Conservation (phyloP, 805 yeast genomes). For the Nakazawaea wyomingensis region DNA sequence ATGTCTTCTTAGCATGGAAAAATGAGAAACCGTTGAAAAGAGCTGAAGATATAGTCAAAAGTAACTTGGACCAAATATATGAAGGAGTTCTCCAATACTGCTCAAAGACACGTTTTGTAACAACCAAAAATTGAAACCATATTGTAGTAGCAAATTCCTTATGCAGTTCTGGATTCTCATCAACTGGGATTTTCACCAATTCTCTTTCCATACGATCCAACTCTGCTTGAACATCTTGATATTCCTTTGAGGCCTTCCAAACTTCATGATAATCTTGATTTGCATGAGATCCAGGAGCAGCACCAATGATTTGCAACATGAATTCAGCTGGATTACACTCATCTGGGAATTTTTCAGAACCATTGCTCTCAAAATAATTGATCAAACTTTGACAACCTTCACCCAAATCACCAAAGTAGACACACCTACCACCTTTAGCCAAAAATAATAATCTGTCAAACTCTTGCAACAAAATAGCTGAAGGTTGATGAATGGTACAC, state of each 20-base stretch:
- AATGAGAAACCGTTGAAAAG: constrained; percentile 59
- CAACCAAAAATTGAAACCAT: constrained; percentile 34
- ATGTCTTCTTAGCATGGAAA: constrained; percentile 15
- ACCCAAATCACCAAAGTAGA: constrained; percentile 63
- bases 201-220: constrained; percentile 14
- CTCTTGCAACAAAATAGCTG: constrained; percentile 70
- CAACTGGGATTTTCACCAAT: constrained; percentile 11
- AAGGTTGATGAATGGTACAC: constrained; percentile 82
- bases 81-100: constrained; percentile 38
- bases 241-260: constrained; percentile 11
- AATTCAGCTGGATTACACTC: constrained; percentile 34
- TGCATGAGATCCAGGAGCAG: constrained; percentile 36
- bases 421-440: constrained; percentile 68
- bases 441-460: constrained; percentile 72
- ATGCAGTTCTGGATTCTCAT: neutral
- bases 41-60: constrained; percentile 40
- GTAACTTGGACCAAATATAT: constrained; percentile 35
- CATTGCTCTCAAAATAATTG: constrained; percentile 27
- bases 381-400: constrained; percentile 34
- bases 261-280: constrained; percentile 28
- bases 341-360: constrained; percentile 30
- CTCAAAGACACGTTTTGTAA: constrained; percentile 33
- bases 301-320: constrained; percentile 36
- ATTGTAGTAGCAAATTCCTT: constrained; percentile 35
- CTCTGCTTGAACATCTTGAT: neutral